A percentile compares a stretch with the other conserved stretches of the same genome.
These are phyloP conservation scores for Yamadazyma jaroonii DNA, from an alignment of 1,139 yeast genomes.

Conservation along the genomic window DNA sequence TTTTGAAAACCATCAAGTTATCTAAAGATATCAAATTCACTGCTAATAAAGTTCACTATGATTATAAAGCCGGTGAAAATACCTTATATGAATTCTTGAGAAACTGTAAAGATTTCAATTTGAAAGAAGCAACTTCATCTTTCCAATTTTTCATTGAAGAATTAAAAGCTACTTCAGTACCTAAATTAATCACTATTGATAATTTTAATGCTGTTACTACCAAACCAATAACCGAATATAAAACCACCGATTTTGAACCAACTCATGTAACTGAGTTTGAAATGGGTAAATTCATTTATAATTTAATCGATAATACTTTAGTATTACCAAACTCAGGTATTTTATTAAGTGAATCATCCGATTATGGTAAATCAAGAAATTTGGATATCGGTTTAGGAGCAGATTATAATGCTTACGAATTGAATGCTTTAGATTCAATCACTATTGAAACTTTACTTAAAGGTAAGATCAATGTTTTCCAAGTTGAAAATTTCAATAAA, in stretches of 20 bases:
- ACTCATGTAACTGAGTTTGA: slow-evolving; percentile 67
- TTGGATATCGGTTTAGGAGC: slow-evolving; percentile 59
- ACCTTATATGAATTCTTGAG: slow-evolving; percentile 39
- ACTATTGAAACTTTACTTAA: slow-evolving; percentile 49
- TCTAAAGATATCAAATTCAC: slow-evolving; percentile 39
- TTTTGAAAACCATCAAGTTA: slow-evolving; percentile 50
- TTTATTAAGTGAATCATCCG: slow-evolving; percentile 55
- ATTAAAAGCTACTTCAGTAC: slow-evolving; percentile 45
- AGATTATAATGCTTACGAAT: slow-evolving; percentile 56
- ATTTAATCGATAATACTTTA: slow-evolving; percentile 53
- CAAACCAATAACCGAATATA: slow-evolving; percentile 57
- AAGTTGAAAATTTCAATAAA: slow-evolving; percentile 50
- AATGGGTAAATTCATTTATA: slow-evolving; percentile 58
- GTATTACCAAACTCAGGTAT: slow-evolving; percentile 61
- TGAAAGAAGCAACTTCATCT: slow-evolving; percentile 30
- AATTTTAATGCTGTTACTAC: slow-evolving; percentile 67
- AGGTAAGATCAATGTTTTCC: slow-evolving; percentile 47
- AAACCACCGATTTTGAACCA: slow-evolving; percentile 52
- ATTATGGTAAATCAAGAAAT: slow-evolving; percentile 34
- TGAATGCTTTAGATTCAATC: slow-evolving; percentile 50
- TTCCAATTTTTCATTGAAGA: slow-evolving; percentile 58
- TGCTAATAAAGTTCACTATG: slow-evolving; percentile 31
- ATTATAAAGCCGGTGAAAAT: slow-evolving; percentile 40
- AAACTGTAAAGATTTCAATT: slow-evolving; percentile 41
- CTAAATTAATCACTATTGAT: slow-evolving; percentile 73